Conservation (phyloP, 148 eudicot species). For the Chenopodium suecicum region DNA sequence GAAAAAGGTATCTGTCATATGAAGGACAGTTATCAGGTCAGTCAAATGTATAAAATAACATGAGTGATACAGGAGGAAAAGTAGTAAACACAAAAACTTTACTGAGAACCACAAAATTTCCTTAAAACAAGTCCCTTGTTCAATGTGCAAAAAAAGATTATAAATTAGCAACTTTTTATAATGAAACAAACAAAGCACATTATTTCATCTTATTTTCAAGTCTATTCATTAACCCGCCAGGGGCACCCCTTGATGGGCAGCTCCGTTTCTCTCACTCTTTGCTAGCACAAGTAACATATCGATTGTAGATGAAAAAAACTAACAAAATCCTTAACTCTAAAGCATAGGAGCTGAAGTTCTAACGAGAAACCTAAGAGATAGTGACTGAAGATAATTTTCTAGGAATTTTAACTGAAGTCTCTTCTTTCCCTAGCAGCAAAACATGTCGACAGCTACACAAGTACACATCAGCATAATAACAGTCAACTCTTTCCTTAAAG, state of each 20-base stretch:
- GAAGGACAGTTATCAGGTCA: background rate
- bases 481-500: background rate
- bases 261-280: background rate
- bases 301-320: too few relatives aligned
- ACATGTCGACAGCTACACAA: background rate
- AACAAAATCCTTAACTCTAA: background rate
- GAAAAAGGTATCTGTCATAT: conserved; percentile 70
- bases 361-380: background rate
- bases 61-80: background rate
- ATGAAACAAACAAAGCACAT: background rate
- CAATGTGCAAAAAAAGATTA: background rate
- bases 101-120: background rate
- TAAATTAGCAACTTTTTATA: background rate
- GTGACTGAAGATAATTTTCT: background rate
- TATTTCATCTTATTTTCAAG: background rate
- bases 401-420: background rate
- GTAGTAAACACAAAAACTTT: background rate
- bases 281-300: background rate
- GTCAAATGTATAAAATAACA: background rate
- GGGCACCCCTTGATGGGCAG: background rate
- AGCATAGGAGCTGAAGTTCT: background rate
- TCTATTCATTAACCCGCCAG: background rate
- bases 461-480: background rate
- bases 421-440: background rate
- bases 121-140: background rate